Conservation (phyloP, 2,329 filamentous ascomycete genomes). For the Coniochaeta hoffmannii region DNA sequence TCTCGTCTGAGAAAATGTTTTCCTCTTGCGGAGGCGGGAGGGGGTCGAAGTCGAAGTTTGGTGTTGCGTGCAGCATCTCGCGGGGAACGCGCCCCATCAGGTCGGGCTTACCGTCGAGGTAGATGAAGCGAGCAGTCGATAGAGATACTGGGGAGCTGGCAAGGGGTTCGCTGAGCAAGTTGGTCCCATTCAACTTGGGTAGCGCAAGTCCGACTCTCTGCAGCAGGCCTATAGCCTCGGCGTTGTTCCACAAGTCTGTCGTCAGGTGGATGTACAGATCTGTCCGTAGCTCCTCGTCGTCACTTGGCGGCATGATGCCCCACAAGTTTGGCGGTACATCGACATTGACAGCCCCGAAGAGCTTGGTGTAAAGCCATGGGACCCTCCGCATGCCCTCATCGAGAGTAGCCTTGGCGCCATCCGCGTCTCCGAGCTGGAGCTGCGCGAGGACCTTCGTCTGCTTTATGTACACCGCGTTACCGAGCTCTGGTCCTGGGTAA, state of each 20-base stretch:
- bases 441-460: slow-evolving; percentile 74
- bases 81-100: slow-evolving; percentile 65
- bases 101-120: slow-evolving; percentile 66
- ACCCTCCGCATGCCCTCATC: slow-evolving; percentile 60
- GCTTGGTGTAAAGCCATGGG: slow-evolving; percentile 76
- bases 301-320: slow-evolving; percentile 63
- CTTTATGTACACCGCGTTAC: slow-evolving; percentile 48
- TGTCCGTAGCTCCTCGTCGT: slow-evolving; percentile 60
- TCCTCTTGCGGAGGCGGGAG: slow-evolving; percentile 59
- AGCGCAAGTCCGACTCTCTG: slow-evolving; percentile 44
- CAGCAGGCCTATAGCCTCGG: slow-evolving; percentile 61
- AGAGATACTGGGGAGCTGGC: slow-evolving; percentile 28
- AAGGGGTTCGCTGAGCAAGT: slow-evolving; percentile 26
- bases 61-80: slow-evolving; percentile 53
- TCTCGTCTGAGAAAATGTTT: slow-evolving; percentile 41
- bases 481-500: slow-evolving; percentile 27
- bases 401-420: slow-evolving; percentile 58
- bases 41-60: slow-evolving; percentile 74
- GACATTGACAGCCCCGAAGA: slow-evolving; percentile 76
- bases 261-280: slow-evolving; percentile 69
- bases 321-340: slow-evolving; percentile 75
- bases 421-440: slow-evolving; percentile 59
- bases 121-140: slow-evolving; percentile 65
- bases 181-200: slow-evolving; percentile 16
- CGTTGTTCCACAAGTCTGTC: slow-evolving; percentile 81